Percentiles rank a stretch among this genome's conserved stretches.
phyloP scores from a whole-genome alignment of 2,329 filamentous ascomycete species.

The Diplodia intermedia region DNA sequence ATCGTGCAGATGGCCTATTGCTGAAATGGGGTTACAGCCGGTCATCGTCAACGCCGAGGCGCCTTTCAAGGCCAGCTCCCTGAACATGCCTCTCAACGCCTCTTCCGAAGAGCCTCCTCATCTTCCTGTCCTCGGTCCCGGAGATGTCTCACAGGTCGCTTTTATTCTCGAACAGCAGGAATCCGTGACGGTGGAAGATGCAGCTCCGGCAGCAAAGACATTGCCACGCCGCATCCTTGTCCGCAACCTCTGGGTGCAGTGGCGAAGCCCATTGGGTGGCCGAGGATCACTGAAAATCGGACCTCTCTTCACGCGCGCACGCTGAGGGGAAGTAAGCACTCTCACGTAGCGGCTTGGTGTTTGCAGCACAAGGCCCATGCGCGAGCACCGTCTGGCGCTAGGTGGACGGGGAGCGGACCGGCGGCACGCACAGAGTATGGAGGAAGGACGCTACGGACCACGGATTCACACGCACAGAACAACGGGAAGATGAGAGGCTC shows the following conservation, averaged over 20 bases:
- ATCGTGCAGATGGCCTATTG: neutral
- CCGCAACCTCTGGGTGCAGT: constrained; percentile 77
- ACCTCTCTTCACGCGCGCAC: constrained; percentile 62
- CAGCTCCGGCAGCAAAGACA: constrained; percentile 20
- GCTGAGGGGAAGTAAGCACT: constrained; percentile 36
- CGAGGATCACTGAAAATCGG: constrained; percentile 86
- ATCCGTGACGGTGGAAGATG: constrained; percentile 52
- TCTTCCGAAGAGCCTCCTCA: constrained; percentile 40
- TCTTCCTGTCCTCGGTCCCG: constrained; percentile 62
- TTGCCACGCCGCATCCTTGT: constrained; percentile 70
- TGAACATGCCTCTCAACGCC: constrained; percentile 61
- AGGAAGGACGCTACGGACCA: constrained; percentile 1
- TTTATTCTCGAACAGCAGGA: constrained; percentile 66
- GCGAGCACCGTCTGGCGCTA: neutral
- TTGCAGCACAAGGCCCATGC: neutral
- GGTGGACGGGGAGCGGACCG: neutral
- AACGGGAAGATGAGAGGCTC: neutral
- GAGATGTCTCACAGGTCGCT: constrained; percentile 69
- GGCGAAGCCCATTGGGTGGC: constrained; percentile 90
- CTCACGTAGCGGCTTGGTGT: neutral
- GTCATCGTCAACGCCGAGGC: constrained; percentile 58
- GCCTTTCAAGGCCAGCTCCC: constrained; percentile 60
- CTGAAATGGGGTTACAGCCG: constrained; percentile 42
- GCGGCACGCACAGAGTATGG: constrained; percentile 16
- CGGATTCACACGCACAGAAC: neutral